Evolutionary conservation across 148 eudicot species (phyloP), one percentile per base, ranked within the genome.

Genomic region (Cornus suecica): DNA sequence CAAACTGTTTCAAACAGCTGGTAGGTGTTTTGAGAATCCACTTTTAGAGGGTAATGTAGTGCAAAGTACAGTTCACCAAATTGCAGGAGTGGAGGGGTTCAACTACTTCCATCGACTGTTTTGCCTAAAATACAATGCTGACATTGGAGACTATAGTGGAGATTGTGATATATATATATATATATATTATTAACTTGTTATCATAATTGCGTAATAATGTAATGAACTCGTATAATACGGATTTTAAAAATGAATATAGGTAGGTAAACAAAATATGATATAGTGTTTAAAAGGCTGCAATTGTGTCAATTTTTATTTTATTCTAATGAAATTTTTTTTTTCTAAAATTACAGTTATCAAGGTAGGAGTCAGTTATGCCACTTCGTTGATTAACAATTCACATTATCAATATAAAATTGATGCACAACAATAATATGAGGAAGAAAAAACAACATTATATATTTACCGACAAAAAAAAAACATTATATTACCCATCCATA

Each of bases 1-100:
- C 75, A 34, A 73, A 73, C 75, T 14, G 52, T 32, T 73, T 60
- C 24, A 29, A 65, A 73, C 62, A 10, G 30, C 23, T 22, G 8
- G 11, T 52, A 56, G 29, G 42, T 54, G 63, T 54, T 23, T 28
- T 30, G 6, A 31, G 22, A 71, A 5, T 1, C 9, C 27, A 63
- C 34, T 51, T 8, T 14, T 73, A 10, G 27, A 72, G 58, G 42
- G 64, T 71, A 54, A 71, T 37, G 42, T 37, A 52, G 30, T 45
- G 42, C n/a, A n/a, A 4, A 37, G 34, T 70, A 8, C 5, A 34
- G 75, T 25, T 73, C 54, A 73, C 75, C 75, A 73, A 73, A 73
- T 48, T 15, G 52, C 16, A 61, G 60, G 66, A 34, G 67, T n/a
- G 29, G 51, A 24, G 74, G 51, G 60, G 75, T 34, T 54, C 75